phyloP scores from a whole-genome alignment of 1,284 basidiomycete genomes.

The Tilletia indica region DNA sequence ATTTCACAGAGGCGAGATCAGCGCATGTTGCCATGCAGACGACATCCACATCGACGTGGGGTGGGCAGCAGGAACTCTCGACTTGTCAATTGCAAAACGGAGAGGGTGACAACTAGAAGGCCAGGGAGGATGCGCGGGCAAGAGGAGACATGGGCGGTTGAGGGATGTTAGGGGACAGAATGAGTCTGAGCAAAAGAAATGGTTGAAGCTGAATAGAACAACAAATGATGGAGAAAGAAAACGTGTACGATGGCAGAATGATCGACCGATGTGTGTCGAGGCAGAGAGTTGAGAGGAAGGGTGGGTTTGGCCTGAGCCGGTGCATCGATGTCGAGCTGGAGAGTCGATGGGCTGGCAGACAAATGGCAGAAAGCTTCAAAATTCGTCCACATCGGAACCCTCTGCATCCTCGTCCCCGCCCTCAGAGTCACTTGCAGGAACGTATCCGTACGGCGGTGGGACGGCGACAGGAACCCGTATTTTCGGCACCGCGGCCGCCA shows the following conservation, averaged over 20 bases:
- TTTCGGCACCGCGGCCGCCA: background rate
- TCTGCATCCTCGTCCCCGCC: conserved; percentile 14
- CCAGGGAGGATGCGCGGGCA: no score
- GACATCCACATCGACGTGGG: background rate
- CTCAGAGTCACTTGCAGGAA: conserved; percentile 4
- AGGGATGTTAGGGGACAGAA: no score
- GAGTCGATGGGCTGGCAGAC: background rate
- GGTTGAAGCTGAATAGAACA: background rate
- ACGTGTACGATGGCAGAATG: background rate
- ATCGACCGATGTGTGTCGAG: background rate
- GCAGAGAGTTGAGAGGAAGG: background rate
- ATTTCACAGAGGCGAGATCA: background rate
- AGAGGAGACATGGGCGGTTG: no score
- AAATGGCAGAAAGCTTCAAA: background rate
- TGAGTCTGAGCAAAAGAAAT: background rate
- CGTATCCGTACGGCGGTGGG: background rate
- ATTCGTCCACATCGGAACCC: conserved; percentile 1
- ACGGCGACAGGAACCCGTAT: background rate
- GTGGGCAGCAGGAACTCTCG: background rate
- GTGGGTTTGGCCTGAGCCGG: background rate
- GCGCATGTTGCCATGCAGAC: background rate
- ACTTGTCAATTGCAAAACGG: background rate
- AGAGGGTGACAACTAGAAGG: background rate
- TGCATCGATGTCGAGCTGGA: background rate
- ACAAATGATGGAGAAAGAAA: background rate